Evolutionary conservation across 305 asterid genomes (phyloP).

Genomic region (Plantago rigida): DNA sequence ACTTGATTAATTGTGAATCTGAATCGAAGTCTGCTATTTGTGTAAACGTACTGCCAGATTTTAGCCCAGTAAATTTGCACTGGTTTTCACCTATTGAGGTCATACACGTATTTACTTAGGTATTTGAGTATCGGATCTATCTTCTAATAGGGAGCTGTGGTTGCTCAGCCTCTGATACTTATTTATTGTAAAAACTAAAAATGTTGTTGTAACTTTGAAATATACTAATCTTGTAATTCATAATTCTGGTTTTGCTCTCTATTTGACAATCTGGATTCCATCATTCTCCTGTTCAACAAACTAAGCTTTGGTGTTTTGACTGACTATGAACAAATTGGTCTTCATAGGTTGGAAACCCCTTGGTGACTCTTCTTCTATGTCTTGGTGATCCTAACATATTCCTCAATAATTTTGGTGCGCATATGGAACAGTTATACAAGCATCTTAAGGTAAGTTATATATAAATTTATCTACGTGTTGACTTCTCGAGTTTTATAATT

Average conservation of each 20-base stretch:
- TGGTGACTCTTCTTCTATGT: conserved; percentile 96
- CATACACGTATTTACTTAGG: conserved; percentile 1
- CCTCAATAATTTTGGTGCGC: conserved; percentile 79
- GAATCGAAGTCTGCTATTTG: not conserved
- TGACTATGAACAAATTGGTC: conserved; percentile 23
- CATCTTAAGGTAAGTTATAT: conserved; percentile 68
- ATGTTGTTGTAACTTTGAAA: not conserved
- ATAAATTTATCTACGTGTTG: conserved; percentile 18
- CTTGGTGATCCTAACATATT: conserved; percentile 91
- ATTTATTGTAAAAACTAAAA: not conserved
- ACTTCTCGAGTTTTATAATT: not conserved
- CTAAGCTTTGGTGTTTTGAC: conserved; percentile 23
- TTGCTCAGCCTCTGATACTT: conserved; percentile 2
- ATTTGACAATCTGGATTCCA: conserved; percentile 7
- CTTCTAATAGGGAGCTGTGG: conserved; percentile 7
- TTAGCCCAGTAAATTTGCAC: conserved; percentile 5
- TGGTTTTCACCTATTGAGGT: not conserved
- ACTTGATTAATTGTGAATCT: not conserved
- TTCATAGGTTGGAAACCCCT: conserved; percentile 83
- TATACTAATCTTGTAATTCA: conserved; percentile 7
- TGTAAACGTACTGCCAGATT: not conserved
- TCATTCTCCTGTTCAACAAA: conserved; percentile 12
- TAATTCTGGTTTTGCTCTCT: conserved; percentile 3
- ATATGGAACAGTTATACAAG: conserved; percentile 95
- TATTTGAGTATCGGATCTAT: conserved; percentile 4